These are phyloP conservation scores for Glaciozyma martinii DNA, from an alignment of 768 basidiomycete genomes.

Conservation along the genomic window DNA sequence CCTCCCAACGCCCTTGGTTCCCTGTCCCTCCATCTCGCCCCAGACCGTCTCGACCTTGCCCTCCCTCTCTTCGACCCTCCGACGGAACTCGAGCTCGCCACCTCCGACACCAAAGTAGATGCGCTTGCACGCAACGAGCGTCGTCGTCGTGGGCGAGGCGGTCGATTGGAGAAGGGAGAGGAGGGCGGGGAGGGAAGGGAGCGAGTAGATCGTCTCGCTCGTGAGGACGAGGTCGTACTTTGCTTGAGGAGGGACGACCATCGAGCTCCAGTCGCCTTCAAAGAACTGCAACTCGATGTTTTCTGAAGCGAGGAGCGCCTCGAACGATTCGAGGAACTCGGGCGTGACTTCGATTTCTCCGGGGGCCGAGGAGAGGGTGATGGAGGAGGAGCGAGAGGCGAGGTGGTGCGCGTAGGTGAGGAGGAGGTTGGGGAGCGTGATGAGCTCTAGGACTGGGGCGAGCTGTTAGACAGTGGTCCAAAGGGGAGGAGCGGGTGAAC, in stretches of 20 bases:
- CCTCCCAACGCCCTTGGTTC: conserved; percentile 56
- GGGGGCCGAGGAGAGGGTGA: not conserved
- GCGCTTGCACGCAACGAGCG: conserved; percentile 81
- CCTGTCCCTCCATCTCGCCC: conserved; percentile 30
- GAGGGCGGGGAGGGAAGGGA: conserved; percentile 55
- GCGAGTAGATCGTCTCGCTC: conserved; percentile 84
- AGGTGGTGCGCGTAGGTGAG: conserved; percentile 32
- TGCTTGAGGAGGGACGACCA: conserved; percentile 18
- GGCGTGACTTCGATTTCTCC: conserved; percentile 62
- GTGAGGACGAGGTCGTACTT: conserved; percentile 61
- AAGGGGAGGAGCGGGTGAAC: not conserved
- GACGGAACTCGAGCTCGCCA: conserved; percentile 65
- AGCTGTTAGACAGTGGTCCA: not conserved
- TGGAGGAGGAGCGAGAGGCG: not conserved
- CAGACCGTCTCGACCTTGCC: conserved; percentile 52
- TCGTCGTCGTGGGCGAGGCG: conserved; percentile 37
- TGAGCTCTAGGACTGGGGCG: conserved; percentile 22
- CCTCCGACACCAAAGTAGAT: conserved; percentile 95
- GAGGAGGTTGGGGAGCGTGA: conserved; percentile 41
- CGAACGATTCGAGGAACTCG: conserved; percentile 58
- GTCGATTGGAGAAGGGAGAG: conserved; percentile 38
- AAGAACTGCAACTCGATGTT: conserved; percentile 63
- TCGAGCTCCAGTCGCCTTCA: conserved; percentile 63
- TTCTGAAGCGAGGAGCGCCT: conserved; percentile 48
- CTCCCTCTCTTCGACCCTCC: conserved; percentile 45